Percentiles rank a stretch among this genome's conserved stretches.
phyloP scores from a whole-genome alignment of 2,329 filamentous ascomycete genomes.

The Herpotrichia juniperi region DNA sequence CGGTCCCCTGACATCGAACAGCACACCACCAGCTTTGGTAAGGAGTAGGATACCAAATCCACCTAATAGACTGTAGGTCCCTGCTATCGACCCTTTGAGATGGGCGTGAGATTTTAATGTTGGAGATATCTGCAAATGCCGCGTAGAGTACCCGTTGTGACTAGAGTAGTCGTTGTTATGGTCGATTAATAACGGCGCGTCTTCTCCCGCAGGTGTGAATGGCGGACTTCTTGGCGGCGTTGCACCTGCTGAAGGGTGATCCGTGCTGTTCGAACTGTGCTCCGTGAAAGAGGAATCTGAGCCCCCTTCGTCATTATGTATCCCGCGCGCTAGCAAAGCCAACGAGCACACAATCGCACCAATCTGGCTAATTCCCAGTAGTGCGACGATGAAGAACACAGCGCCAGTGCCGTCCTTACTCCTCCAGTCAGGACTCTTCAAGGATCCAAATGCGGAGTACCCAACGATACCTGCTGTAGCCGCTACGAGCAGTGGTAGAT shows the following conservation, averaged over 20 bases:
- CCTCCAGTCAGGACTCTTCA: conserved; percentile 76
- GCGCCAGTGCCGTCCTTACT: conserved; percentile 70
- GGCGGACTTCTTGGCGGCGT: conserved; percentile 39
- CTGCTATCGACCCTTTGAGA: conserved; percentile 92
- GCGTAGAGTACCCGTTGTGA: conserved; percentile 14
- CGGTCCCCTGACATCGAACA: conserved; percentile 78
- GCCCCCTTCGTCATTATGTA: conserved; percentile 60
- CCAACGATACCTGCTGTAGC: conserved; percentile 77
- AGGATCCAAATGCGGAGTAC: conserved; percentile 76
- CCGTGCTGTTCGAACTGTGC: conserved; percentile 21
- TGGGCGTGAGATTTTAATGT: conserved; percentile 50
- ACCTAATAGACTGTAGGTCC: conserved; percentile 89
- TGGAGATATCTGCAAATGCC: conserved; percentile 5
- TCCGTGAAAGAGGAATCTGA: conserved; percentile 17
- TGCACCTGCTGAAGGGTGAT: conserved; percentile 39
- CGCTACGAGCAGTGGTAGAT: conserved; percentile 75
- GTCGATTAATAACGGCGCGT: conserved; percentile 32
- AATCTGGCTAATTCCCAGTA: conserved; percentile 93
- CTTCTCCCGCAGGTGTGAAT: conserved; percentile 33
- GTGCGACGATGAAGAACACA: conserved; percentile 77
- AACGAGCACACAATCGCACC: conserved; percentile 95
- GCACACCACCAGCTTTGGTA: conserved; percentile 85
- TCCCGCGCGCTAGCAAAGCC: conserved; percentile 82
- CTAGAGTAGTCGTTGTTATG: conserved; percentile 5
- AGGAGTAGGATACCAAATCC: conserved; percentile 88